Evolutionary conservation across 257 asterid species (phyloP), one percentile per base, ranked within the genome.

Genomic region (Solanum lignicaule): DNA sequence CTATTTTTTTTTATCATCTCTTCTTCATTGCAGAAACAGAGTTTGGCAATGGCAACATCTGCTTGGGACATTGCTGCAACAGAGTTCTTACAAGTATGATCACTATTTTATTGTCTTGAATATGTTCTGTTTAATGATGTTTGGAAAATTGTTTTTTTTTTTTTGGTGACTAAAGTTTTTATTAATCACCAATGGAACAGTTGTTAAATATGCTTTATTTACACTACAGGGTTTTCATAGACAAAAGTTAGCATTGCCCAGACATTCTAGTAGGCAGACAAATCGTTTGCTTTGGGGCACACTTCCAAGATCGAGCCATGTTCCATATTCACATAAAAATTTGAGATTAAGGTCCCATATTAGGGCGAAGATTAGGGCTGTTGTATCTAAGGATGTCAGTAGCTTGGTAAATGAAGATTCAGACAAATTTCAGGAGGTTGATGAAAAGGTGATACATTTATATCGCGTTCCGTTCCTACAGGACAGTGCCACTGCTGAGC

Each of bases 401-500:
- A 88, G 91, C 81, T 85, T 92, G 13, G 79, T 89, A 10, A 84
- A 88, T 62, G 87, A 86, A 66, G 89, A 89, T 31, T 36, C 89
- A 29, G 86, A 86, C 62, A 48, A 71, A 76, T 90, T 60, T 32
- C 66, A 69, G 88, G 90, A 52, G 76, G 87, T 55, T 86, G 87
- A 81, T 39, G 93, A 89, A 81, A 92, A 88, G 58, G 95, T 97
- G 58, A n/a, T 95, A 5, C 99, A 95, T 89, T 94, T 93, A 86
- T 94, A 92, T 87, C 95, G 98, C 9, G 62, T 92, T 52, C 98
- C 98, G 0, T 71, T 93, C 41, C 87, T 92, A 62, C 95, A 92
- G 85, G 95, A 93, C 31, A 95, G 94, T 90, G 95, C 95, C 36
- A 85, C 94, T 8, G 88, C 92, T 12, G 98, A 94, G 93, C 98